Base-by-base conservation (phyloP, 805 yeast species). In the Candida gorgasii region DNA sequence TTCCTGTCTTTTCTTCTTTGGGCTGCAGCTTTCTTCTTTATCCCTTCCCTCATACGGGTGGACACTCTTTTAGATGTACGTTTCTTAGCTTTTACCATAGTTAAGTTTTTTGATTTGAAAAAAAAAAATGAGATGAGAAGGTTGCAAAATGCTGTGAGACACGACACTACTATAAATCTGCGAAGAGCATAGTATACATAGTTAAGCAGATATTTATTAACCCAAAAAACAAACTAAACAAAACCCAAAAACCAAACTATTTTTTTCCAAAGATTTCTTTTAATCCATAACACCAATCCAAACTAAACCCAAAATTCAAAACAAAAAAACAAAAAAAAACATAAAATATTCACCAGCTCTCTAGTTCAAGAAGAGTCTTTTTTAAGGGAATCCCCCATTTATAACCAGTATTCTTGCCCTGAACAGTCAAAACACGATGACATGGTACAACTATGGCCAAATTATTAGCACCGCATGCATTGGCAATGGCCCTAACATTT, bases 41-140 rank as follows among this genome's bases (percentile, higher is more conserved):
- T 89, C 50, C 99, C 99, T 65, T 90, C 96, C 59, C 89, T 82
- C 87, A 90, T 80, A 65, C 95, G 89, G 57, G 98, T 92, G 60
- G 93, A 79, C 40, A 82, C 76, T 70, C 98, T 82, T 69, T 92
- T 93, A 47, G 95, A 86, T 29, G 89, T 84, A 49, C 85, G 84
- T 69, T 75, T 68, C 68, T 74, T 67, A 44, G 73, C 73, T 68
- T 74, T 74, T 13, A 36, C 41, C 38, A 36, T 42, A 18, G 23
- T 42, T 36, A n/a, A n/a, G 15, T 24, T 22, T 22, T 22, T 22
- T 22, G n/a, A 11, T 5, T 6, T n/a, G n/a, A n/a, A n/a, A 11
- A 24, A 24, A 27, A 34, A 24, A 34, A 14, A 16, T 26, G 39
- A 26, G 39, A 36, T 36, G 39, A 36, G 39, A 7, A 24, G 28